phyloP scores from a whole-genome alignment of 2,329 filamentous ascomycete species.

The Cladophialophora psammophila region DNA sequence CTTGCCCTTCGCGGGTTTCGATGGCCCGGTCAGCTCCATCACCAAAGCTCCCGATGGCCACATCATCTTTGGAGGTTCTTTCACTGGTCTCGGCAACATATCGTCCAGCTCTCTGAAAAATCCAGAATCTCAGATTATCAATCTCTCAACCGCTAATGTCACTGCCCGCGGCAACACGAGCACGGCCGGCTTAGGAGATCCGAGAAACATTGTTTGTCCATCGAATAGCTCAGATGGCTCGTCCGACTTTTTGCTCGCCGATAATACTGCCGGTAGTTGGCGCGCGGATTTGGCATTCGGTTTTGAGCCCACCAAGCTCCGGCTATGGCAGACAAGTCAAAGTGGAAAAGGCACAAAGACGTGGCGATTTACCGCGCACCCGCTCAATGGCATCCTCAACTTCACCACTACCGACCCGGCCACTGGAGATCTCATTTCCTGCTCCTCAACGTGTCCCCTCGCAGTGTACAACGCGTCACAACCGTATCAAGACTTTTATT shows the following conservation, averaged over 20 bases:
- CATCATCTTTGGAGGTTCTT: conserved; percentile 89
- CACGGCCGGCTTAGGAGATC: conserved; percentile 72
- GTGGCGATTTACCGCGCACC: conserved; percentile 84
- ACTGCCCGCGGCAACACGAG: conserved; percentile 64
- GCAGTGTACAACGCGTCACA: conserved; percentile 68
- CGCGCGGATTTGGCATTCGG: conserved; percentile 81
- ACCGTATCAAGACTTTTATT: conserved; percentile 85
- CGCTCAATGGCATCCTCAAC: conserved; percentile 93
- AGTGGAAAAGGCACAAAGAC: conserved; percentile 86
- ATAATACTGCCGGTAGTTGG: conserved; percentile 81
- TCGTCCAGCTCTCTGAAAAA: conserved; percentile 56
- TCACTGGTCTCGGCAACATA: conserved; percentile 82
- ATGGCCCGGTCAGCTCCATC: conserved; percentile 88
- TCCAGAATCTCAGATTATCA: conserved; percentile 75
- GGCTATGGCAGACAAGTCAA: conserved; percentile 84
- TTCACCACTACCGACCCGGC: conserved; percentile 84
- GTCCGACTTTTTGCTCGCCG: conserved; percentile 83
- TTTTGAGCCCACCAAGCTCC: conserved; percentile 85
- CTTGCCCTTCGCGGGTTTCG: conserved; percentile 91
- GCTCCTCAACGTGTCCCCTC: conserved; percentile 85
- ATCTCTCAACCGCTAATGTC: conserved; percentile 79
- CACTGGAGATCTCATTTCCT: conserved; percentile 72
- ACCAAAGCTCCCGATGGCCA: conserved; percentile 79
- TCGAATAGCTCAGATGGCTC: conserved; percentile 68
- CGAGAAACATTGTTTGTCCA: conserved; percentile 83